Evolutionary conservation across 1,139 yeast species (phyloP).

Genomic region (Candida sojae): DNA sequence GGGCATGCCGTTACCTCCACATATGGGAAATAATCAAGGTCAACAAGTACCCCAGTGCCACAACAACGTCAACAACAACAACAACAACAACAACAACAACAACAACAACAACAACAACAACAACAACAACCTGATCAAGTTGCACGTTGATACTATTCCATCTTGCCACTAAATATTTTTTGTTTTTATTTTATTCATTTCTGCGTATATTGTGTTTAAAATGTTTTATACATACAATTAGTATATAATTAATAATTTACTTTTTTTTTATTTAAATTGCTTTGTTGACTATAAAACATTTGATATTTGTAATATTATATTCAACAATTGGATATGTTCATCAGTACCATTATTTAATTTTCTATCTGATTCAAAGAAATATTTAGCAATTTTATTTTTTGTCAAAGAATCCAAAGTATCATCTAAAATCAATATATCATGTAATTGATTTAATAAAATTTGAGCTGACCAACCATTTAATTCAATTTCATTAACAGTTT

Average conservation of each 20-base stretch:
- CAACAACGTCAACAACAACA: constrained; percentile 14
- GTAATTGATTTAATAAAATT: constrained; percentile 77
- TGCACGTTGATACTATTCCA: neutral
- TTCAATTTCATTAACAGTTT: constrained; percentile 54
- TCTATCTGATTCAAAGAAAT: constrained; percentile 75
- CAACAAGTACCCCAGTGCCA: constrained; percentile 9
- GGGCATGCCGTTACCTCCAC: constrained; percentile 25
- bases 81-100: constrained; percentile 7
- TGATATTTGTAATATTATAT: constrained; percentile 63
- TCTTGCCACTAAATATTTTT: neutral
- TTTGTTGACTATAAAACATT: constrained; percentile 27
- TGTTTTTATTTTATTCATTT: neutral
- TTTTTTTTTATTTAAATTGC: neutral
- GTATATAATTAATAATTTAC: neutral
- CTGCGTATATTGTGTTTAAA: neutral
- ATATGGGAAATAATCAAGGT: constrained; percentile 13
- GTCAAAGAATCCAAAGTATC: constrained; percentile 53
- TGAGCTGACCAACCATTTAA: constrained; percentile 87
- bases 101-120: constrained; percentile 8
- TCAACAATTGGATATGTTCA: constrained; percentile 82
- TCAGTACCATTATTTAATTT: constrained; percentile 84
- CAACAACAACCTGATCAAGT: neutral
- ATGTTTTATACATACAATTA: neutral
- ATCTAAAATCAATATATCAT: constrained; percentile 66
- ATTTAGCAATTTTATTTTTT: constrained; percentile 65